Base-by-base conservation (phyloP, 495 filamentous ascomycete species). In the Aspergillus coremiiformis region DNA sequence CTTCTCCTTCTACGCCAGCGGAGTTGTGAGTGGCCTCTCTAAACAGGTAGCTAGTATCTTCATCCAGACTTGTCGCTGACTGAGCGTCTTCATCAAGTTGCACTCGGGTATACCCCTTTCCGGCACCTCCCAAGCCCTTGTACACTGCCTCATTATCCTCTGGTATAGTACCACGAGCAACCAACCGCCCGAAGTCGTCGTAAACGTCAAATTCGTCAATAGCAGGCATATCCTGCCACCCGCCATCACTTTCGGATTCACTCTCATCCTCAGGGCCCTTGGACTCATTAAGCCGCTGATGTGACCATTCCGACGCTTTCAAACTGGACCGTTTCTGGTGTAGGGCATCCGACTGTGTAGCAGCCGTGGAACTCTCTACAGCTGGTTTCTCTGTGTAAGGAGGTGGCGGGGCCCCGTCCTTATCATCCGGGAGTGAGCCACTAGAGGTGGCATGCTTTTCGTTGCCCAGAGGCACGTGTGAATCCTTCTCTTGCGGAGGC, bases 31-130 rank as follows among this genome's bases (percentile, higher is more conserved):
- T 72, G 46, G 70, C 64, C 10, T 79, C 80, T 63, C 87, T 91
- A 70, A 99, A 98, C 10, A 99, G 76, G 63, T 99, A 99, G 47
- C 86, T 83, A 2, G 94, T 97, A 62, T 97, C 92, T 45, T 99
- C 93, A 63, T 99, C 93, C 84, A 99, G 83, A 70, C 90, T 96
- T 10, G 89, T 97, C 39, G 85, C 84, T 33, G 90, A 96, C 64
- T 93, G 81, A 1, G 84, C 89, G 70, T 99, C 93, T 52, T 99
- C 93, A 61, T 98, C 93, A 26, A 95, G 74, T 56, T 94, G 82
- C 15, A 99, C 89, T 47, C 88, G 78, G 8, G 93, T 97, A 64
- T 99, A 99, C 1, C 93, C 93, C 65, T 88, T 95, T 17, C 89
- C 89, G 24, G 90, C 94, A 2, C 91, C 91, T 26, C 90, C 89